Base-by-base conservation (phyloP, 768 basidiomycete species). In the Lactarius hatsudake region DNA sequence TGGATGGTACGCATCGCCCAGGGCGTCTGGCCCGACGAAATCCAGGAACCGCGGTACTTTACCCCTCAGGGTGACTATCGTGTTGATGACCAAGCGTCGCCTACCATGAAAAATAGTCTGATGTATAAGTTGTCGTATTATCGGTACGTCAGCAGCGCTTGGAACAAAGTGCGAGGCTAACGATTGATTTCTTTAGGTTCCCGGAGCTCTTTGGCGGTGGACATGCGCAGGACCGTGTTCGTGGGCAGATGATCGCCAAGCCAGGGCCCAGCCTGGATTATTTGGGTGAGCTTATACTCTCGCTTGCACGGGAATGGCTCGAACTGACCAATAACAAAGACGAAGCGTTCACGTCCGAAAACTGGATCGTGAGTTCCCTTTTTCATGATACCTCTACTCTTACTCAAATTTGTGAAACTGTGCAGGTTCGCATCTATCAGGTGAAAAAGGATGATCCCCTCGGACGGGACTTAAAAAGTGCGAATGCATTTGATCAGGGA, bases 81-180 rank as follows among this genome's bases (percentile, higher is more conserved):
- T 65, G 82, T 99, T 51, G 97, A 98, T 74, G 93, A 91, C 32
- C 79, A 80, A 57, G 97, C 97, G 58, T 87, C 91, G 0, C 79
- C 84, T 1, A 79, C 94, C 15, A 99, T 99, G 97, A 92, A 83
- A 80, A 89, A 97, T 75, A 93, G 93, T 73, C 80, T 99, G 79
- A 97, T 99, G 96, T 98, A 98, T 80, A 98, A 98, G 82, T 94
- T 98, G 94, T 92, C 90, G 18, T 98, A 96, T 76, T 98, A 96
- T 75, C 86, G 95, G 87, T 93, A 66, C 56, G 82, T 72, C 10
- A 18, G 42, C 17, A 17, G 1, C 32, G n/a, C 30, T 36, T 62
- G 66, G 51, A 10, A 6, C 9, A 28, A 26, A 2, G 58, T 64
- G 61, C 32, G 32, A 34, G 57, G 12, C 32, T 32, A 5, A 45